Percentiles rank a stretch among this genome's conserved stretches.
Evolutionary conservation across 2,329 filamentous ascomycete genomes (phyloP).

Genomic region (Aspergillus tamarii): DNA sequence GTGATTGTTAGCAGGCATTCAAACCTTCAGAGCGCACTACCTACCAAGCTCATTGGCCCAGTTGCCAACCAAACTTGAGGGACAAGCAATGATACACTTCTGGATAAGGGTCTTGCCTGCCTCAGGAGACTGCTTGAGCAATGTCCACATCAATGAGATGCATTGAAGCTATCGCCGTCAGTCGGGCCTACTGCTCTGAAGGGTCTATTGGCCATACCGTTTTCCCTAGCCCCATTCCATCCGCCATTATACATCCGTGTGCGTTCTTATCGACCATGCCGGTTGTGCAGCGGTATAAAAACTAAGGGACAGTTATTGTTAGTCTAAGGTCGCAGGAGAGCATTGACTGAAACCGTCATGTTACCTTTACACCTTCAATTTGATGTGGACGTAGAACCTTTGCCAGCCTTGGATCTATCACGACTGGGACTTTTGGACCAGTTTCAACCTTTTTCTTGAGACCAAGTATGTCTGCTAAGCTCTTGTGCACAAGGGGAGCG

Average conservation of each 20-base stretch:
- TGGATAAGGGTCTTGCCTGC: constrained; percentile 93
- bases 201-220: constrained; percentile 54
- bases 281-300: constrained; percentile 91
- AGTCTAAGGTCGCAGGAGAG: background rate
- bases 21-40: constrained; percentile 10
- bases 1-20: constrained; percentile 23
- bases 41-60: constrained; percentile 88
- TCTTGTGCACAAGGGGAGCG: constrained; percentile 87
- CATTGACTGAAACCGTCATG: background rate
- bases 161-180: constrained; percentile 70
- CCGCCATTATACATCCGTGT: constrained; percentile 98
- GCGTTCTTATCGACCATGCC: constrained; percentile 94
- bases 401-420: constrained; percentile 86
- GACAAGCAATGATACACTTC: constrained; percentile 95
- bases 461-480: constrained; percentile 89
- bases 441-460: constrained; percentile 89
- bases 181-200: constrained; percentile 7
- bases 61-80: constrained; percentile 93
- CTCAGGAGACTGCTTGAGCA: constrained; percentile 92
- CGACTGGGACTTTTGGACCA: constrained; percentile 88
- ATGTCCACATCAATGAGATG: constrained; percentile 94
- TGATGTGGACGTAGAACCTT: constrained; percentile 96
- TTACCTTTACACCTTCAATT: constrained; percentile 85
- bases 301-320: constrained; percentile 48
- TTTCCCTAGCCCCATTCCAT: constrained; percentile 98